Evolutionary conservation across 2,329 filamentous ascomycete genomes (phyloP).

Genomic region (Calonectria ilicicola): DNA sequence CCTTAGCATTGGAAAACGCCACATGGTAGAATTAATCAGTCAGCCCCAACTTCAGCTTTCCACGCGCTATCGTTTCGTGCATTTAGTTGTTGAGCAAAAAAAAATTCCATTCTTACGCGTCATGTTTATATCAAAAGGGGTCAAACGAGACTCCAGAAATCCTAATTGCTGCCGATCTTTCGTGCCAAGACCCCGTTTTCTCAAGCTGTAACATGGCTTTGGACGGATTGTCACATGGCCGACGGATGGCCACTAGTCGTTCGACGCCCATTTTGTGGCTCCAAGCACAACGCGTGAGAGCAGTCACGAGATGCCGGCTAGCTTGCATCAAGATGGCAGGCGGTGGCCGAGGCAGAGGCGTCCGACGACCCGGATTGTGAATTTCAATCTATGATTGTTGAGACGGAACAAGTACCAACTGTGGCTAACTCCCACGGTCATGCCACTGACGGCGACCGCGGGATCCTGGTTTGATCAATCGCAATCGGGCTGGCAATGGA

Average conservation of each 20-base stretch:
- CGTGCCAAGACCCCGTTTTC: background rate
- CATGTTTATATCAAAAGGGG: background rate
- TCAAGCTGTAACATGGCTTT: background rate
- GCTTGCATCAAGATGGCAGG: background rate
- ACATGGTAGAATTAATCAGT: slow-evolving; percentile 7
- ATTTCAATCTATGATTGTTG: background rate
- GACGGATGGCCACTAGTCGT: background rate
- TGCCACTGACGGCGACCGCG: background rate
- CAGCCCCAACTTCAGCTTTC: slow-evolving; percentile 9
- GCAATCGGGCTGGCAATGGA: background rate
- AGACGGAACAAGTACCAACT: background rate
- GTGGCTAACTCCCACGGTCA: background rate
- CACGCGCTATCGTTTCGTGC: slow-evolving; percentile 1
- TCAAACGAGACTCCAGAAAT: background rate
- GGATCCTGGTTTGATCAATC: background rate
- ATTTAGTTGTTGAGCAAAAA: background rate
- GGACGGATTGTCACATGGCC: background rate
- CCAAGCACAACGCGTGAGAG: background rate
- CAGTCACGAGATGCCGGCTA: background rate
- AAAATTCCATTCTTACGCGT: background rate
- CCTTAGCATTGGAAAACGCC: background rate
- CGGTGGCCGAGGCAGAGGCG: background rate
- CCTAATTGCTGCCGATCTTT: background rate
- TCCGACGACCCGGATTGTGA: background rate
- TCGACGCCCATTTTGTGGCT: background rate